Conservation (phyloP, 495 filamentous ascomycete species). For the Delitschia confertaspora region DNA sequence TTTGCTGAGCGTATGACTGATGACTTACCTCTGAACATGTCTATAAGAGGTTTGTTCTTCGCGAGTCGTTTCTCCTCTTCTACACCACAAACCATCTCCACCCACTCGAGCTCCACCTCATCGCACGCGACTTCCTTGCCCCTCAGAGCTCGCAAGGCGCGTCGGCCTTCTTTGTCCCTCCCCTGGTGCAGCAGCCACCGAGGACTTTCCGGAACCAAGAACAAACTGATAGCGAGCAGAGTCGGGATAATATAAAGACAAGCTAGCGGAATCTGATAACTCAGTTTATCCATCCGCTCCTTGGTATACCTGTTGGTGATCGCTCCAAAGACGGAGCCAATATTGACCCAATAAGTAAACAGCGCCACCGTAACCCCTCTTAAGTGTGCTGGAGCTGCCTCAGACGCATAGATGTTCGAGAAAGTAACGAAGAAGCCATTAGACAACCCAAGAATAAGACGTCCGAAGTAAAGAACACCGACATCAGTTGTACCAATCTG, state of each 20-base stretch:
- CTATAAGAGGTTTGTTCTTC: background rate
- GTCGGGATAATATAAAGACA: constrained; percentile 47
- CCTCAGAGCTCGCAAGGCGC: constrained; percentile 53
- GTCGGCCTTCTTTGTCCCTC: constrained; percentile 56
- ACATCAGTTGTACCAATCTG: constrained; percentile 7
- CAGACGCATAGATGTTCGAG: constrained; percentile 17
- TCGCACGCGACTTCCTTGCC: background rate
- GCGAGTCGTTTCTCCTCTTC: constrained; percentile 15
- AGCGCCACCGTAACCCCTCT: constrained; percentile 19
- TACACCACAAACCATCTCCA: constrained; percentile 16
- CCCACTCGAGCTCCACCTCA: constrained; percentile 10
- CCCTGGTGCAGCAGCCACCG: constrained; percentile 74
- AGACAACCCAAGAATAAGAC: constrained; percentile 14
- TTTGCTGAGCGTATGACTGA: constrained; percentile 8
- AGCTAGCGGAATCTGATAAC: constrained; percentile 52
- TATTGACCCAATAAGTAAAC: constrained; percentile 17
- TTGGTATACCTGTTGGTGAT: constrained; percentile 13
- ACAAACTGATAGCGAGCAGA: constrained; percentile 49
- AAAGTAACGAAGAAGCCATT: constrained; percentile 24
- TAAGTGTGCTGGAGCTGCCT: constrained; percentile 19
- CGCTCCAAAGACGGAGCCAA: constrained; percentile 16
- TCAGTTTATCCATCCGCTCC: constrained; percentile 37
- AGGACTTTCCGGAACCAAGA: constrained; percentile 65
- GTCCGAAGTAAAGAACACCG: constrained; percentile 16
- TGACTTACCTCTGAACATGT: constrained; percentile 45